Conservation (phyloP, 2,329 filamentous ascomycete species). For the Biscogniauxia marginata region DNA sequence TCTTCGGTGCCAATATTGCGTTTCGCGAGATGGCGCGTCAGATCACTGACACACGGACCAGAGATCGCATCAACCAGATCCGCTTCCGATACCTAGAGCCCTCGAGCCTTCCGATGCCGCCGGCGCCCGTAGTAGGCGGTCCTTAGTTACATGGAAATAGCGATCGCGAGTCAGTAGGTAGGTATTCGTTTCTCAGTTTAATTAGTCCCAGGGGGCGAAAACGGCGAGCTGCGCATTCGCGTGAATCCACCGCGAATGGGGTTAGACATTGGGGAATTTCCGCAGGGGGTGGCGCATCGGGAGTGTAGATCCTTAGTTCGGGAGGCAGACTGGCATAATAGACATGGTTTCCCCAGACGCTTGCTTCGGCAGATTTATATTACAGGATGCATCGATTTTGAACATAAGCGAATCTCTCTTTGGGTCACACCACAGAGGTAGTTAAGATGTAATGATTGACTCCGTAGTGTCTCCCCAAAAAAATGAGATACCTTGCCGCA, state of each 20-base stretch:
- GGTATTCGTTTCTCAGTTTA: neutral
- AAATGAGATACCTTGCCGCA: neutral
- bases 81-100: neutral
- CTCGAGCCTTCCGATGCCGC: neutral
- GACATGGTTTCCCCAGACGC: neutral
- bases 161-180: neutral
- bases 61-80: neutral
- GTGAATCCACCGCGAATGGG: neutral
- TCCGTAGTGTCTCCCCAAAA: neutral
- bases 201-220: neutral
- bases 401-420: neutral
- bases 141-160: neutral
- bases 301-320: neutral
- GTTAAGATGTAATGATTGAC: neutral
- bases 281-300: no score
- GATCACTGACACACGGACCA: conserved; percentile 2
- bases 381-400: neutral
- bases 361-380: neutral
- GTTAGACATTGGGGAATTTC: neutral
- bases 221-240: neutral
- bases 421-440: neutral
- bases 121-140: neutral
- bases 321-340: neutral
- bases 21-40: conserved; percentile 5
- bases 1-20: conserved; percentile 9